Conservation (phyloP, 805 yeast species). For the Scheffersomyces ergatensis region DNA sequence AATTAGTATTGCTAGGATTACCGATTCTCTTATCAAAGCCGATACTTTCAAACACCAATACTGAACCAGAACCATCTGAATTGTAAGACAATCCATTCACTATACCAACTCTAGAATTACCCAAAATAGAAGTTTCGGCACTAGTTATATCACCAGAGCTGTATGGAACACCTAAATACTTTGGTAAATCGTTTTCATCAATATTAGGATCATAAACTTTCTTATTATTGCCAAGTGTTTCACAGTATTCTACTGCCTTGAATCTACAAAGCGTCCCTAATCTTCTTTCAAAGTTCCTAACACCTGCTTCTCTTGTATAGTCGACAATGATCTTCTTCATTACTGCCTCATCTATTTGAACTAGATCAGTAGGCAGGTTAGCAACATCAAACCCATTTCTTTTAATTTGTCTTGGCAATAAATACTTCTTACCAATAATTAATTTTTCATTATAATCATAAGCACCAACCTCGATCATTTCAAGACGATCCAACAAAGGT, state of each 20-base stretch:
- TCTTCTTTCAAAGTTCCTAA: constrained; percentile 72
- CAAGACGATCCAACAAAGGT: constrained; percentile 83
- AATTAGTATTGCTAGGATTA: constrained; percentile 2
- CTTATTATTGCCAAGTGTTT: constrained; percentile 16
- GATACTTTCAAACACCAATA: constrained; percentile 74
- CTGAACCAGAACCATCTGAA: constrained; percentile 82
- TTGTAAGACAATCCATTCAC: constrained; percentile 89
- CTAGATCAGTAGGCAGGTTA: constrained; percentile 11
- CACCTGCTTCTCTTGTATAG: constrained; percentile 86
- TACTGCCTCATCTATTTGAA: constrained; percentile 50
- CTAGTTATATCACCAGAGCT: constrained; percentile 27
- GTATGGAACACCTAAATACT: constrained; percentile 67
- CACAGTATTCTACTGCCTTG: constrained; percentile 71
- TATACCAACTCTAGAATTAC: constrained; percentile 61
- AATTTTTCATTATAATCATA: constrained; percentile 77
- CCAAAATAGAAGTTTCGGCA: constrained; percentile 33
- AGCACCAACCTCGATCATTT: constrained; percentile 73
- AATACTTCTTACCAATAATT: constrained; percentile 63
- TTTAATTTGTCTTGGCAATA: constrained; percentile 72
- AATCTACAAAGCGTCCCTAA: constrained; percentile 76
- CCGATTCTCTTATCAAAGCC: constrained; percentile 48
- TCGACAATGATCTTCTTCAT: constrained; percentile 60
- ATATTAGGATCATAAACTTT: constrained; percentile 40
- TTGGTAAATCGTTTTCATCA: constrained; percentile 54
- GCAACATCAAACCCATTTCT: constrained; percentile 58